Conservation (phyloP, 140 eudicot genomes). For the Anethum foeniculum region DNA sequence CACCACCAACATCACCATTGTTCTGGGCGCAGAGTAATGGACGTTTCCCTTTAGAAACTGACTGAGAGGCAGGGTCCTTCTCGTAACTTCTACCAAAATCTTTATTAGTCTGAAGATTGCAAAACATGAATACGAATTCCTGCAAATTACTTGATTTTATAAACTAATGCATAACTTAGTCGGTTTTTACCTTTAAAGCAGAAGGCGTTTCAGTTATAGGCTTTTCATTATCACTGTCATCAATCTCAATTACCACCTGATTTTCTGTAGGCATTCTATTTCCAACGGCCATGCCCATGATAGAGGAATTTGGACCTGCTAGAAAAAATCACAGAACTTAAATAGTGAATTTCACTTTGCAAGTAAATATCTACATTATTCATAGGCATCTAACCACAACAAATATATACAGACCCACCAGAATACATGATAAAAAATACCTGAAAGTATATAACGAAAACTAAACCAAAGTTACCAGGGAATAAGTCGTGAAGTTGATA, state of each 20-base stretch:
- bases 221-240: conserved; percentile 28
- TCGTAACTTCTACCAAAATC: not conserved
- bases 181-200: not conserved
- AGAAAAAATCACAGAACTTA: not conserved
- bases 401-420: not conserved
- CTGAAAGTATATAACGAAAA: not conserved
- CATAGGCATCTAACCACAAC: not conserved
- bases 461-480: not conserved
- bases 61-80: not conserved
- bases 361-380: not conserved
- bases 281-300: not conserved
- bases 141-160: not conserved
- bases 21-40: not conserved
- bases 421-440: not conserved
- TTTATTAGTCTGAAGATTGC: not conserved
- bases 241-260: conserved; percentile 15
- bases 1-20: too few relatives aligned
- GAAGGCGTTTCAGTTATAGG: not conserved
- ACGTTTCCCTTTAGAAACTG: not conserved
- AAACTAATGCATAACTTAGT: not conserved
- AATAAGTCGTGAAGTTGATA: not conserved
- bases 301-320: not conserved
- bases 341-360: not conserved
- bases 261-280: not conserved
- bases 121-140: not conserved